Conservation (phyloP, 371 early-diverging fungal genomes). For the Mucor irregularis region DNA sequence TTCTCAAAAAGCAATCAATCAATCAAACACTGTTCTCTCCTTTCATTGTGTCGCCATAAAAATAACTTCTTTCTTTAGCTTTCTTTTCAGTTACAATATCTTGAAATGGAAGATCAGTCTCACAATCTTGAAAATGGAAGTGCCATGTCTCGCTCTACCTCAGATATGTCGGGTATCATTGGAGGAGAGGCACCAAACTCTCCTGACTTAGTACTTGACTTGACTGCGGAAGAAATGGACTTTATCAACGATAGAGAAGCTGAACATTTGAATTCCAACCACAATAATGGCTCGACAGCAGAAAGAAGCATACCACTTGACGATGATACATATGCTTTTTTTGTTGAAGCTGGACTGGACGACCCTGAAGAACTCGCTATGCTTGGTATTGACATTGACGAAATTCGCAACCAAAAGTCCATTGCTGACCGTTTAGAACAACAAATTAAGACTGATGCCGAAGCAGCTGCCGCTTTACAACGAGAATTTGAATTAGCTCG, state of each 20-base stretch:
- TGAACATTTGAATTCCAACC: too few relatives aligned
- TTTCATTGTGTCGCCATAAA: too few relatives aligned
- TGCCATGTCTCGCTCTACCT: too few relatives aligned
- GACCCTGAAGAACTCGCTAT: conserved; percentile 10
- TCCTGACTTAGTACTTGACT: conserved; percentile 7
- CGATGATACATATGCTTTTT: conserved; percentile 19
- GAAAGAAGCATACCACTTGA: conserved; percentile 9
- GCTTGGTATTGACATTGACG: conserved; percentile 25
- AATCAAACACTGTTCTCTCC: too few relatives aligned
- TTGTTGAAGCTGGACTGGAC: conserved; percentile 20
- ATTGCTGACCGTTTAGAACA: conserved; percentile 6
- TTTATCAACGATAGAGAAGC: conserved; percentile 4
- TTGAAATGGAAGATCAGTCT: too few relatives aligned
- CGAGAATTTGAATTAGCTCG: neutral
- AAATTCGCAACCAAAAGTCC: conserved; percentile 9
- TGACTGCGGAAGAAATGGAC: conserved; percentile 11
- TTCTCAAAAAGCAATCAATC: too few relatives aligned
- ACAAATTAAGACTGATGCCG: conserved; percentile 6
- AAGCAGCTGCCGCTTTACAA: conserved; percentile 5
- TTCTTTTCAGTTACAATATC: too few relatives aligned
- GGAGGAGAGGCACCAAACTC: neutral
- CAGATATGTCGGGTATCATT: too few relatives aligned
- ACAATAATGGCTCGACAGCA: neutral
- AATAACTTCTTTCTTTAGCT: too few relatives aligned
- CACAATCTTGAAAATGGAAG: too few relatives aligned